Evolutionary conservation across 2,329 filamentous ascomycete genomes (phyloP).

Genomic region (Aspergillus hiratsukae): DNA sequence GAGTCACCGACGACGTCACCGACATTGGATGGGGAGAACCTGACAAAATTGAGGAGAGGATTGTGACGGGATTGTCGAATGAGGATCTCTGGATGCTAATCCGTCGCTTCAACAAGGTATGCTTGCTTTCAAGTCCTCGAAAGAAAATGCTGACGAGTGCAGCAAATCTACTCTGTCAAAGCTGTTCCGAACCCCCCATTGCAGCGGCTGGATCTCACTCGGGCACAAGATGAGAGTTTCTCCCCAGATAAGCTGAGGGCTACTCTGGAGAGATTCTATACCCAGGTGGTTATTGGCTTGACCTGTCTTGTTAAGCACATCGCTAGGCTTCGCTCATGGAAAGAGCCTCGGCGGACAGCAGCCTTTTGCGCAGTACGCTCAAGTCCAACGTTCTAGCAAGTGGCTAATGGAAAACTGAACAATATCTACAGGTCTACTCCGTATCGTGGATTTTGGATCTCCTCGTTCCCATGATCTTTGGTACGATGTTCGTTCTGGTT

Average conservation of each 20-base stretch:
- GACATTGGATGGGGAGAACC: conserved; percentile 13
- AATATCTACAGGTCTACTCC: conserved; percentile 44
- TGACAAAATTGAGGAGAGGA: conserved; percentile 29
- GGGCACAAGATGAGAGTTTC: conserved; percentile 77
- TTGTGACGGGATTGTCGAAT: conserved; percentile 66
- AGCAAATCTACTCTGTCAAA: conserved; percentile 69
- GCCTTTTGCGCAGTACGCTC: conserved; percentile 55
- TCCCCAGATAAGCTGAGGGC: conserved; percentile 76
- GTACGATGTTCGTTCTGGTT: conserved; percentile 61
- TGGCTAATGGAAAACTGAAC: not conserved
- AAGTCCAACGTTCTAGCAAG: not conserved
- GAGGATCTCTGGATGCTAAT: conserved; percentile 71
- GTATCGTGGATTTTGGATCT: conserved; percentile 69
- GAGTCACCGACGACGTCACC: conserved; percentile 6
- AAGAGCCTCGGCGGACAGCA: conserved; percentile 63
- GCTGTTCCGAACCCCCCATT: conserved; percentile 56
- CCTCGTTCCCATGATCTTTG: conserved; percentile 58
- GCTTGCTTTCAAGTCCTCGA: not conserved
- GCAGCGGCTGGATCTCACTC: conserved; percentile 71
- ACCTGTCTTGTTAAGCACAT: conserved; percentile 68
- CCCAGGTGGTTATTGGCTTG: conserved; percentile 67
- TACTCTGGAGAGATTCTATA: conserved; percentile 75
- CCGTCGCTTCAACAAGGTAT: conserved; percentile 70
- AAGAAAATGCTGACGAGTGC: conserved; percentile 10
- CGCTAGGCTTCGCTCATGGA: conserved; percentile 72